These are phyloP conservation scores for Taphrina betulina DNA, from an alignment of 1,139 yeast species.

Conservation along the genomic window DNA sequence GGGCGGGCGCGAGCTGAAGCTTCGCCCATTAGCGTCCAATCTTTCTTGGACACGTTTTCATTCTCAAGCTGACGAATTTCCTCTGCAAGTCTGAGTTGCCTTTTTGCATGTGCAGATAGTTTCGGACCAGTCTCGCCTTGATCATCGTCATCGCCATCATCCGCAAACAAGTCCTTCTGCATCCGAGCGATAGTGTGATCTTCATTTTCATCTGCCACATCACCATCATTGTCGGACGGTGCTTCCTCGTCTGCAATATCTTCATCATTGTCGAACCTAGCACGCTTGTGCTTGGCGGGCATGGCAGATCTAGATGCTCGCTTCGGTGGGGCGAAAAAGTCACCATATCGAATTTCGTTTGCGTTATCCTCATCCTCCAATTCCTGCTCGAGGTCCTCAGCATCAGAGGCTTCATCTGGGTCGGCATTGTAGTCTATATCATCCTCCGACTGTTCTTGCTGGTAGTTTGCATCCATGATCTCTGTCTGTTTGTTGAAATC, in stretches of 20 bases:
- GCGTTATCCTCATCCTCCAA: conserved; percentile 38
- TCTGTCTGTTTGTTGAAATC: conserved; percentile 79
- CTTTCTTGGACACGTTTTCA: conserved; percentile 84
- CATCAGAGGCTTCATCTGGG: conserved; percentile 35
- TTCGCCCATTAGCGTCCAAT: conserved; percentile 95
- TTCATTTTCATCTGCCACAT: conserved; percentile 49
- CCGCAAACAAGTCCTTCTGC: conserved; percentile 58
- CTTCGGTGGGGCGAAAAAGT: conserved; percentile 48
- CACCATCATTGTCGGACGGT: conserved; percentile 41
- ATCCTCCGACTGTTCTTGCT: conserved; percentile 30
- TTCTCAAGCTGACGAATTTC: conserved; percentile 79
- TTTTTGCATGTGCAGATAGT: conserved; percentile 56
- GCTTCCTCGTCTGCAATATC: conserved; percentile 39
- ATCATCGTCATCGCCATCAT: conserved; percentile 47
- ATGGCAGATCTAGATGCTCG: conserved; percentile 37
- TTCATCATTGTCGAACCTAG: conserved; percentile 19
- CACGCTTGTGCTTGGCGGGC: conserved; percentile 32
- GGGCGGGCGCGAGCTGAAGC: conserved; percentile 80
- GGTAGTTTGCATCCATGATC: conserved; percentile 44
- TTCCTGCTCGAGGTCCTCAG: conserved; percentile 38
- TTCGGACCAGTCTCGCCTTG: conserved; percentile 41
- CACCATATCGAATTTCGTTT: conserved; percentile 45
- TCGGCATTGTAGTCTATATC: conserved; percentile 34
- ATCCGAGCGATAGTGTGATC: conserved; percentile 55
- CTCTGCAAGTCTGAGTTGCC: conserved; percentile 69